Conservation (phyloP, 2,329 filamentous ascomycete genomes). For the Penicillium sp. region DNA sequence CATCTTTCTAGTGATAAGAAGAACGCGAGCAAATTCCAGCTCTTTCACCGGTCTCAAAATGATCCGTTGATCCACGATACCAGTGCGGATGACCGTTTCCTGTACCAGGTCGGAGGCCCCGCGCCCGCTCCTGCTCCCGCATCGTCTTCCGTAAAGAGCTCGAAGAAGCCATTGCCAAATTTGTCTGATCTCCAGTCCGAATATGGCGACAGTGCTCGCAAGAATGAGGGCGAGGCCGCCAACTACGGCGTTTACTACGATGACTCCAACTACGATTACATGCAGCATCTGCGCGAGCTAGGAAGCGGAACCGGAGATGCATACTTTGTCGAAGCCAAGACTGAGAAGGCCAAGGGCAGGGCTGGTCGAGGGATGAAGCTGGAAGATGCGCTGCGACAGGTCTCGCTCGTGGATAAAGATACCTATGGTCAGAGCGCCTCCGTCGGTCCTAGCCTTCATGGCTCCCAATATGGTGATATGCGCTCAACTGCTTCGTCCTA, state of each 20-base stretch:
- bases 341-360: constrained; percentile 66
- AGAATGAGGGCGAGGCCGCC: constrained; percentile 94
- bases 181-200: constrained; percentile 73
- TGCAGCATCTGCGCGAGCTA: constrained; percentile 97
- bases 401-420: constrained; percentile 45
- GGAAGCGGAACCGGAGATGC: constrained; percentile 66
- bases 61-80: constrained; percentile 95
- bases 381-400: constrained; percentile 73
- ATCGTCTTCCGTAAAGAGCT: constrained; percentile 29
- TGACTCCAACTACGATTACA: constrained; percentile 96
- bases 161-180: constrained; percentile 52
- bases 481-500: constrained; percentile 65
- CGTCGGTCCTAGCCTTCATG: constrained; percentile 36
- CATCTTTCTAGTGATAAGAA: constrained; percentile 71
- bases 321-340: constrained; percentile 72
- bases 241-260: constrained; percentile 93
- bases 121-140: constrained; percentile 29
- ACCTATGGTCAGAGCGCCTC: constrained; percentile 22
- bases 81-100: constrained; percentile 82
- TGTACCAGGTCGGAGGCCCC: constrained; percentile 63
- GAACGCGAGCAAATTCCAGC: constrained; percentile 84
- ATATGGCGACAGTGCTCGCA: constrained; percentile 65
- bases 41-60: constrained; percentile 95
- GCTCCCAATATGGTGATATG: constrained; percentile 43
- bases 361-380: constrained; percentile 68